Percentiles rank a stretch among this genome's conserved stretches.
These are phyloP conservation scores for Aureobasidium sp. DNA, from an alignment of 2,329 filamentous ascomycete genomes.

Conservation along the genomic window DNA sequence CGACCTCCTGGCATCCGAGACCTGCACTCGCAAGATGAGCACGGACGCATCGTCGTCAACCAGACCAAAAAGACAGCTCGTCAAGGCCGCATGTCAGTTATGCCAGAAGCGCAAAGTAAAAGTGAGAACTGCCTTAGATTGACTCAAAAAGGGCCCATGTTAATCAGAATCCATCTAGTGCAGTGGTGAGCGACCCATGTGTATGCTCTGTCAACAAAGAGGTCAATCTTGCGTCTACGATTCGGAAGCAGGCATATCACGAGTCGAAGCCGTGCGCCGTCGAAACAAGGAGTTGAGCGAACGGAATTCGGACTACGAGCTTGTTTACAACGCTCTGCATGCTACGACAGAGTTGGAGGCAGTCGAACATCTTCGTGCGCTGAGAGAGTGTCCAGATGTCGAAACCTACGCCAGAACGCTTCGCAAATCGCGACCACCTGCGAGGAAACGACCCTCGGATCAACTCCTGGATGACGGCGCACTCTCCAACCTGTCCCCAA, in stretches of 20 bases:
- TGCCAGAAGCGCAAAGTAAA: conserved; percentile 15
- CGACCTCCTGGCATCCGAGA: neutral
- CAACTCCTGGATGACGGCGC: neutral
- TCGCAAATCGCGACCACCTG: neutral
- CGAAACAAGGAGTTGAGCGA: conserved; percentile 12
- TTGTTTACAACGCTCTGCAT: conserved; percentile 1
- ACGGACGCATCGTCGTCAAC: neutral
- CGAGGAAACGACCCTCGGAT: neutral
- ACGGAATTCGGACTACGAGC: conserved; percentile 6
- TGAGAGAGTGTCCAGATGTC: neutral
- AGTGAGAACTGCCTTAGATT: neutral
- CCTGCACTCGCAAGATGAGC: neutral
- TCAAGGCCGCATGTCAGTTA: conserved; percentile 11
- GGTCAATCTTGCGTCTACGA: conserved; percentile 10
- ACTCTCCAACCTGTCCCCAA: neutral
- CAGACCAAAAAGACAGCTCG: conserved; percentile 11
- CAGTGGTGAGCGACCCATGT: conserved; percentile 12
- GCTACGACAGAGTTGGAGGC: neutral
- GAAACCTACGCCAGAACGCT: conserved; percentile 6
- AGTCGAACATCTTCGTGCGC: conserved; percentile 1
- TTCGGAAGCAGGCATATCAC: conserved; percentile 9
- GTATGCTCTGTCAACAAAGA: conserved; percentile 9
- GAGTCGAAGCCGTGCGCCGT: conserved; percentile 9
- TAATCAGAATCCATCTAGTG: conserved; percentile 2
- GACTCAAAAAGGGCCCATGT: neutral